These are phyloP conservation scores for Suillus placidus DNA, from an alignment of 768 basidiomycete species.

Conservation along the genomic window DNA sequence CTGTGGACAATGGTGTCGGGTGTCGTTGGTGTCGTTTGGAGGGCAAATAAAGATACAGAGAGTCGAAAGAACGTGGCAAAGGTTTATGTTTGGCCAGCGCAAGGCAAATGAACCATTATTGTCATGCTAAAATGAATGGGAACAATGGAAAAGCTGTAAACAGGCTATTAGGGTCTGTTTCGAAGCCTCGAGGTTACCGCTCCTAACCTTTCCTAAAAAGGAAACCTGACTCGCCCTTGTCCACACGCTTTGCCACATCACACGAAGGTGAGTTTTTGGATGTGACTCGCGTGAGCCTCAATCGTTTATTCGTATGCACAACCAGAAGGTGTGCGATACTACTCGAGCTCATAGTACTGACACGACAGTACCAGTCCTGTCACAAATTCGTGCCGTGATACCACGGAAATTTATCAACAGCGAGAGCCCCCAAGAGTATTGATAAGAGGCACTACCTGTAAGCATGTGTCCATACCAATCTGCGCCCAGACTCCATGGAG, in stretches of 20 bases:
- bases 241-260: slow-evolving; percentile 11
- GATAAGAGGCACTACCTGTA: not conserved
- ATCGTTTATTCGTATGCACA: not conserved
- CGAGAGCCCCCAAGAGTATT: not conserved
- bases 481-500: not conserved
- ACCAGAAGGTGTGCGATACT: not conserved
- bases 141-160: slow-evolving; percentile 25
- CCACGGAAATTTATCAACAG: too few species aligned
- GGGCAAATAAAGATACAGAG: slow-evolving; percentile 36
- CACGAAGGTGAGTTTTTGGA: not conserved
- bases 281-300: not conserved
- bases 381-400: not conserved
- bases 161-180: slow-evolving; percentile 27
- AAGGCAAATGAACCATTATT: slow-evolving; percentile 27
- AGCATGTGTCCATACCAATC: not conserved
- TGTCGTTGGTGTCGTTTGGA: slow-evolving; percentile 17
- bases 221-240: slow-evolving; percentile 27
- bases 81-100: slow-evolving; percentile 32
- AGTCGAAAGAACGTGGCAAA: slow-evolving; percentile 30
- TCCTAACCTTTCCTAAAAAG: slow-evolving; percentile 22
- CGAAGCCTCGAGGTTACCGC: slow-evolving; percentile 15
- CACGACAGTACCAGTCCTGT: not conserved
- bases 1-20: slow-evolving; percentile 13
- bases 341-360: not conserved
- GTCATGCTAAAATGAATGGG: slow-evolving; percentile 23